Base-by-base conservation (phyloP, 768 basidiomycete genomes). In the Mycena rosella region DNA sequence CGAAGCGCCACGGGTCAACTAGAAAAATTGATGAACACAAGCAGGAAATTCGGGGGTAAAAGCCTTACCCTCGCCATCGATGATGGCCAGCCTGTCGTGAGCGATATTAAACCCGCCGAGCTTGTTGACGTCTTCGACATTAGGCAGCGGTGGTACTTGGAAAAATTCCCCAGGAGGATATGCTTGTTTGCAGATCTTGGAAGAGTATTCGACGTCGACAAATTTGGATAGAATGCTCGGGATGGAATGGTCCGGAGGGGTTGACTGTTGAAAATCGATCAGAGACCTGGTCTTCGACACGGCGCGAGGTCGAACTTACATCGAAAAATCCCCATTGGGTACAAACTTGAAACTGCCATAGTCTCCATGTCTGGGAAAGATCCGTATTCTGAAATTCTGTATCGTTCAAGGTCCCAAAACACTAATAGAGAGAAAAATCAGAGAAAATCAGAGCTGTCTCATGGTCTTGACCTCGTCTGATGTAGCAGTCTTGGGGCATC, bases 311-410 rank as follows among this genome's bases (percentile, higher is more conserved):
- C 30, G 44, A 48, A 75, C 87, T 38, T 73, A 92, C 94, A 34
- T 85, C 91, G 76, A 97, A 96, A 78, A 94, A 99, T 5, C 95
- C 97, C 97, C 97, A 98, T 73, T 96, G 89, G 0, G 94, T 96
- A 81, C 95, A 96, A 59, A 95, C 93, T 80, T 95, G 96, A 85
- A 95, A 96, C 11, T 82, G 72, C 96, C 96, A 98, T 15, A 90
- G 79, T 49, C 95, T 85, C 95, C 96, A 96, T 14, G 84, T 86
- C 72, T 94, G 87, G 61, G 89, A 85, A 13, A 95, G 79, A 17
- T 85, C 86, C 3, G 86, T 89, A 13, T 85, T 81, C 70, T 85
- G 85, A 78, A 87, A 96, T 69, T 88, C 83, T 13, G 82, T 74
- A 70, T 91, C 91, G 68, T 96, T 82, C 68, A 84, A 89, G 0